A percentile compares a stretch with the other conserved stretches of the same genome.
phyloP scores from a whole-genome alignment of 805 yeast genomes.

The Spathaspora arborariae region DNA sequence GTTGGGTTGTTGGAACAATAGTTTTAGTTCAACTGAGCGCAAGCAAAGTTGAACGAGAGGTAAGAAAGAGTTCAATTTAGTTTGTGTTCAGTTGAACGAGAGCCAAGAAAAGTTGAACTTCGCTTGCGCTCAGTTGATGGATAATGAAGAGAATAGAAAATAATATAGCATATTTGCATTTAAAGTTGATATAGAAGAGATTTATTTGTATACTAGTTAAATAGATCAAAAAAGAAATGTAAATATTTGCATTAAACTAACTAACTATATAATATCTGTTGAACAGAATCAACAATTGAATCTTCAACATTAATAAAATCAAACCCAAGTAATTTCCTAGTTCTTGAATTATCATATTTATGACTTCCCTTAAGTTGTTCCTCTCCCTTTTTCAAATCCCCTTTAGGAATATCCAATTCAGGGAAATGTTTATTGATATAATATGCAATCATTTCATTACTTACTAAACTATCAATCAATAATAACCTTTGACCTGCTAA shows the following conservation, averaged over 20 bases:
- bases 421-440: constrained; percentile 39
- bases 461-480: constrained; percentile 14
- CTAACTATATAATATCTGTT: constrained; percentile 17
- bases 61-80: too few species aligned
- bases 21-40: too few species aligned
- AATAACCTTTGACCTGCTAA: constrained; percentile 21
- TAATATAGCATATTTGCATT: too few species aligned
- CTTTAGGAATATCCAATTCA: constrained; percentile 40
- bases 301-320: constrained; percentile 34
- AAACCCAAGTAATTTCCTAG: constrained; percentile 34
- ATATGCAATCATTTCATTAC: constrained; percentile 26
- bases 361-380: background rate
- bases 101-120: too few species aligned
- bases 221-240: too few species aligned
- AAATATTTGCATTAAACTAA: too few species aligned
- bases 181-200: too few species aligned
- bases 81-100: too few species aligned
- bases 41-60: too few species aligned
- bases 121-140: too few species aligned
- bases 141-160: too few species aligned
- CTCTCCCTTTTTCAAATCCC: constrained; percentile 12
- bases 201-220: too few species aligned
- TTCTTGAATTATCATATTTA: constrained; percentile 27
- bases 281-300: constrained; percentile 39
- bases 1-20: constrained; percentile 19